Base-by-base conservation (phyloP, 1,284 basidiomycete genomes). In the Cutaneotrichosporon cyanovorans region DNA sequence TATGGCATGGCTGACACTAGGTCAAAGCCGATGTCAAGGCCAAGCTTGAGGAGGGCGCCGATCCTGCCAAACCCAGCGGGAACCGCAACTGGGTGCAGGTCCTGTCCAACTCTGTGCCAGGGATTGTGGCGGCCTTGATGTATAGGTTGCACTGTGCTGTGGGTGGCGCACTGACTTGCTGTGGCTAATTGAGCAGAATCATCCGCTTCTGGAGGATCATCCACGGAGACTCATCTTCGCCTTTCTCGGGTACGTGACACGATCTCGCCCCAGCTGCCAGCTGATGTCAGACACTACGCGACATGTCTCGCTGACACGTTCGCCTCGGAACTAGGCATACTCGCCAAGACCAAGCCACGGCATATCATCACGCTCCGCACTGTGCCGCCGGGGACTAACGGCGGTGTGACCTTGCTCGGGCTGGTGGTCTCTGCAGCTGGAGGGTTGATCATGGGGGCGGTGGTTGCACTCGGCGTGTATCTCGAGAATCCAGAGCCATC, bases 331-430 rank as follows among this genome's bases (percentile, higher is more conserved):
- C 78, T 93, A 19, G 90, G 90, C 23, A 91, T 89, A 60, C 77
- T 89, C 39, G 83, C 86, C 16, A 66, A 65, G 15, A 75, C 78
- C 4, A 75, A 75, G 5, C 90, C 90, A 0, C 67, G 80, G 34
- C 78, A 91, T 23, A 78, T 89, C 57, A 87, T 87, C 2, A 88
- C 84, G 2, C 66, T 83, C 38, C 75, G 75, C 47, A 57, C 71
- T 0, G 87, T 92, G 0, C 90, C 90, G 1, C 83, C 84, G 0
- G 92, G 92, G 1, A 95, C 92, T 2, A 96, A 97, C 63, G 92
- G 92, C 9, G 92, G 79, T 1, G 77, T 96, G 53, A 86, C 86
- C 1, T 45, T 76, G 0, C 77, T 80, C 37, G 92, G 92, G 8
- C 86, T 87, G 0, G 51, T 79, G 2, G 82, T 83, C 9, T 88